Conservation (phyloP, 805 yeast genomes). For the Lipomyces chichibuensis region DNA sequence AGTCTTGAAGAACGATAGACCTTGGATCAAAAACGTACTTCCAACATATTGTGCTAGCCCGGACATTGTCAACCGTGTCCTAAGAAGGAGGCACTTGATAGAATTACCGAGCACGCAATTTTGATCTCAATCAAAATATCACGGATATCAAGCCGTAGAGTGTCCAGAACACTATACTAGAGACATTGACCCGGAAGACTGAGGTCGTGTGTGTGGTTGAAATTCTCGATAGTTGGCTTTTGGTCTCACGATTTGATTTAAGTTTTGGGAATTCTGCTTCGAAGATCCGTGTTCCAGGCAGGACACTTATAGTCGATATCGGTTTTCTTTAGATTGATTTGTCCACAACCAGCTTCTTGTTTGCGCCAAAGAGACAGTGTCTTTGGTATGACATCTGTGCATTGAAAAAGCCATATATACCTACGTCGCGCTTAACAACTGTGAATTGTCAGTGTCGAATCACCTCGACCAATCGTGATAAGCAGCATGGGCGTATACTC, state of each 20-base stretch:
- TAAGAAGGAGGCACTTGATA: neutral
- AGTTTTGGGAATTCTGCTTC: neutral
- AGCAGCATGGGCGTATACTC: slow-evolving; percentile 3
- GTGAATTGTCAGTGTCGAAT: neutral
- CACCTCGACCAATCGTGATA: neutral
- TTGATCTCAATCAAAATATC: neutral
- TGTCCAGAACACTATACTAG: neutral
- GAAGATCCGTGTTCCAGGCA: neutral
- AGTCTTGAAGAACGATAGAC: neutral
- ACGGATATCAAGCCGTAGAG: neutral
- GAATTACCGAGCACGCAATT: neutral
- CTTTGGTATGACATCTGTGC: neutral
- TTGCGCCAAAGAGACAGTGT: neutral
- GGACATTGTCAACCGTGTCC: slow-evolving; percentile 18
- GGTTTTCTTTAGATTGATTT: neutral
- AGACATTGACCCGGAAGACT: neutral
- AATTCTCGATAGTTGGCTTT: neutral
- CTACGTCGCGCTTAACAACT: neutral
- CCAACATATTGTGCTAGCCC: slow-evolving; percentile 18
- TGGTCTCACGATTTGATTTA: neutral
- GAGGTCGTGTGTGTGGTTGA: neutral
- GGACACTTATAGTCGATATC: neutral
- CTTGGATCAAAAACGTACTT: slow-evolving; percentile 15
- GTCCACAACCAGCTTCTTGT: neutral
- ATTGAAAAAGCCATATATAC: neutral